Conservation (phyloP, 2,329 filamentous ascomycete species). For the Rutstroemia sp. region DNA sequence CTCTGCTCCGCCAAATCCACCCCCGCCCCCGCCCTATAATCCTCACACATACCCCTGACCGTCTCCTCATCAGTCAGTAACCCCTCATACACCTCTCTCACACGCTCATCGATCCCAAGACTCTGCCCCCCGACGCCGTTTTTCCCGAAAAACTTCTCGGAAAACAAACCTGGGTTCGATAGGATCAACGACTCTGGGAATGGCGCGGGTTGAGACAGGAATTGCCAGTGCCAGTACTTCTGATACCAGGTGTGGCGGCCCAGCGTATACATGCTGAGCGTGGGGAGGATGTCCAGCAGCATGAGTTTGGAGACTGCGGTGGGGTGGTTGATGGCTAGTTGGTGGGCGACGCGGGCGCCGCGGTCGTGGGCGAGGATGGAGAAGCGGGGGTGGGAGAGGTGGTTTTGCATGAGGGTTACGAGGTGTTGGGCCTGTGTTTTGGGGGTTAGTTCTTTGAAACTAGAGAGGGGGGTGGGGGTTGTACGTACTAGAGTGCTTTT, state of each 20-base stretch:
- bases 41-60: constrained; percentile 45
- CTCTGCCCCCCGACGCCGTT: constrained; percentile 10
- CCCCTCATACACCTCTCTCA: constrained; percentile 13
- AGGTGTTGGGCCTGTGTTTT: constrained; percentile 30
- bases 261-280: constrained; percentile 43
- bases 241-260: constrained; percentile 37
- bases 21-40: constrained; percentile 46
- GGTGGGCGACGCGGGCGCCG: constrained; percentile 48
- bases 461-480: too few species aligned
- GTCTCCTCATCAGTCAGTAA: constrained; percentile 30
- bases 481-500: constrained; percentile 41
- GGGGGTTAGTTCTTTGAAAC: not conserved
- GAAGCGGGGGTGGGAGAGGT: constrained; percentile 35
- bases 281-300: constrained; percentile 47
- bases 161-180: constrained; percentile 33
- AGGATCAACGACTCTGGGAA: constrained; percentile 43
- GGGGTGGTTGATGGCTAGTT: constrained; percentile 41
- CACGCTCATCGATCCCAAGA: constrained; percentile 14
- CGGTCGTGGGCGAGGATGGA: constrained; percentile 50
- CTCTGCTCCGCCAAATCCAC: constrained; percentile 45
- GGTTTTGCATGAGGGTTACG: constrained; percentile 37
- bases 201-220: constrained; percentile 45
- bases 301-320: constrained; percentile 31
- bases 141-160: constrained; percentile 30
- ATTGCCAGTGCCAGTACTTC: constrained; percentile 52